Percentiles rank a stretch among this genome's conserved stretches.
phyloP scores from a whole-genome alignment of 176 grass and related monocot species.

The Miscanthus lutarioriparius region DNA sequence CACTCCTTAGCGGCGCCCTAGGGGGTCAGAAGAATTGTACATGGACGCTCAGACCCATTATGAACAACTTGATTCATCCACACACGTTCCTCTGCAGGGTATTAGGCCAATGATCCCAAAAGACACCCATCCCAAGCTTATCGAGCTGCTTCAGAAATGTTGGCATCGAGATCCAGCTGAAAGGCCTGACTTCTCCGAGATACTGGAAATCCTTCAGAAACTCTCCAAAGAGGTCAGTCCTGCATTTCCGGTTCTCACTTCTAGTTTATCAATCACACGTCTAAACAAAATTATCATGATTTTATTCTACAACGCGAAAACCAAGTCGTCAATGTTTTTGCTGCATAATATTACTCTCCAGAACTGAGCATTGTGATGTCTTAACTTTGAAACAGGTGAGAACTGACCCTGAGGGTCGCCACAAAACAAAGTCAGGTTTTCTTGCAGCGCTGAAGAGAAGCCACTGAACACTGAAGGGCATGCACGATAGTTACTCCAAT shows the following conservation, averaged over 20 bases:
- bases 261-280: not conserved
- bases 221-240: constrained; percentile 71
- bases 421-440: constrained; percentile 48
- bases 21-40: no score
- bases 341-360: not conserved
- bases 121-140: constrained; percentile 58
- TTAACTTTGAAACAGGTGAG: constrained; percentile 43
- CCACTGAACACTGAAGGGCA: constrained; percentile 34
- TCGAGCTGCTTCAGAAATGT: constrained; percentile 63
- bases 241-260: not conserved
- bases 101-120: constrained; percentile 74
- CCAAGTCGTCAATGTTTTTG: not conserved
- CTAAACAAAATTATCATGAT: not conserved
- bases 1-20: no score
- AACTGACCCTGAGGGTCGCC: constrained; percentile 29
- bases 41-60: no score
- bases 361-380: not conserved
- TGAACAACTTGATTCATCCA: not conserved
- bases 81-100: constrained; percentile 39
- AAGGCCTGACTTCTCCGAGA: constrained; percentile 71
- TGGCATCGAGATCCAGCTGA: constrained; percentile 66
- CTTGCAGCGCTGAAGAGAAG: constrained; percentile 56
- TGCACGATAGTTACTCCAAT: not conserved
- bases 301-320: not conserved
- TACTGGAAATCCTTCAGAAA: constrained; percentile 54